Conservation (phyloP, 805 yeast genomes). For the Candida michaelii region DNA sequence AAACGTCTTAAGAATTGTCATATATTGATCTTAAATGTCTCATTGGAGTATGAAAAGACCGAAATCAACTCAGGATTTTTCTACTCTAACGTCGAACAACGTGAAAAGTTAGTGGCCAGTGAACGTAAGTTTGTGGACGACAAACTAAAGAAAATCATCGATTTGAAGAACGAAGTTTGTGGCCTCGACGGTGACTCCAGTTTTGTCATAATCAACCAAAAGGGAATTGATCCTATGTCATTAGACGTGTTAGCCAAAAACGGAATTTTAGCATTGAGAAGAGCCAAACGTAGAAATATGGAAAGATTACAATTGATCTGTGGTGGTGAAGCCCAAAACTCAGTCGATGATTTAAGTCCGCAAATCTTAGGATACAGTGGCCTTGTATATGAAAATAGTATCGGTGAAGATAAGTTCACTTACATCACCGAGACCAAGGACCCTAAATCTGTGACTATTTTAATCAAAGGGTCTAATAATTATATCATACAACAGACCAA, state of each 20-base stretch:
- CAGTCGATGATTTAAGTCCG: conserved; percentile 88
- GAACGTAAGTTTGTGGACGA: conserved; percentile 95
- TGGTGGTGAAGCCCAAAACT: conserved; percentile 97
- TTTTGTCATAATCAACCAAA: conserved; percentile 94
- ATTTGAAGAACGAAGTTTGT: conserved; percentile 89
- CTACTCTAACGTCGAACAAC: conserved; percentile 92
- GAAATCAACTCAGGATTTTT: conserved; percentile 96
- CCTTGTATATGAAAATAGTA: conserved; percentile 82
- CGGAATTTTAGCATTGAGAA: conserved; percentile 88
- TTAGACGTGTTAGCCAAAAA: conserved; percentile 90
- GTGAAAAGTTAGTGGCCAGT: conserved; percentile 89
- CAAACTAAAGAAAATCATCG: conserved; percentile 86
- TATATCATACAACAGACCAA: conserved; percentile 89
- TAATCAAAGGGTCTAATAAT: conserved; percentile 90
- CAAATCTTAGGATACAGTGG: conserved; percentile 86
- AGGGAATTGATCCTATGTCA: conserved; percentile 98
- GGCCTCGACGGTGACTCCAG: conserved; percentile 69
- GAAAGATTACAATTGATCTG: conserved; percentile 94
- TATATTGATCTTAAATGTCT: conserved; percentile 86
- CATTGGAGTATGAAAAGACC: conserved; percentile 94
- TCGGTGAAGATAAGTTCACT: conserved; percentile 97
- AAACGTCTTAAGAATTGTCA: conserved; percentile 78
- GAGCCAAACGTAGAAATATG: conserved; percentile 99
- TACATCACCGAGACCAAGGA: conserved; percentile 87
- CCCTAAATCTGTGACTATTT: conserved; percentile 87